Percentiles rank a stretch among this genome's conserved stretches.
phyloP scores from a whole-genome alignment of 495 filamentous ascomycete genomes.

The Xylaria venustula region DNA sequence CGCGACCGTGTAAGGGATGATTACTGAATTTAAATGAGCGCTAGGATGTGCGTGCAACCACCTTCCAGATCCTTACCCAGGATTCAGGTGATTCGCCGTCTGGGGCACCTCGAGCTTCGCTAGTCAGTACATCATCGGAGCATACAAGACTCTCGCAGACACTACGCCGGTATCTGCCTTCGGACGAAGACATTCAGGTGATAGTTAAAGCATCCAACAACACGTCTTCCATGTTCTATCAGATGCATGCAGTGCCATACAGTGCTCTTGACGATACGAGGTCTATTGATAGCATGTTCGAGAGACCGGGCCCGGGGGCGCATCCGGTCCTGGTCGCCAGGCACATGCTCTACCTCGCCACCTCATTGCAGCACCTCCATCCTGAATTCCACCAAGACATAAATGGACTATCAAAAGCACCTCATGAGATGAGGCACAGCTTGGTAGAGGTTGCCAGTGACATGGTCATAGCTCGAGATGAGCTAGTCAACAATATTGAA shows the following conservation, averaged over 20 bases:
- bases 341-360: slow-evolving; percentile 42
- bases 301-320: slow-evolving; percentile 29
- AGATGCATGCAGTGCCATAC: slow-evolving; percentile 1
- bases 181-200: not conserved
- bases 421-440: slow-evolving; percentile 29
- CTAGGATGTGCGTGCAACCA: not conserved
- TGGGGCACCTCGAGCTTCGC: not conserved
- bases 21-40: not conserved
- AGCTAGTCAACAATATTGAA: slow-evolving; percentile 44
- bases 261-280: slow-evolving; percentile 1
- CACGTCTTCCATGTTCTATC: slow-evolving; percentile 5
- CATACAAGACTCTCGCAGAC: slow-evolving; percentile 3
- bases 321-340: slow-evolving; percentile 47
- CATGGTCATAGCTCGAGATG: slow-evolving; percentile 48
- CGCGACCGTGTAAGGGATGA: not conserved
- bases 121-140: not conserved
- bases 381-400: slow-evolving; percentile 19
- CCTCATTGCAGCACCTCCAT: slow-evolving; percentile 36
- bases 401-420: slow-evolving; percentile 14
- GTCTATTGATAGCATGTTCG: slow-evolving; percentile 28
- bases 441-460: slow-evolving; percentile 36
- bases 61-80: not conserved
- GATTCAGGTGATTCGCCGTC: not conserved
- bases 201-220: not conserved
- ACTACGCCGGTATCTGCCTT: not conserved